Evolutionary conservation across 2,329 filamentous ascomycete species (phyloP), one percentile per base, ranked within the genome.

Genomic region (Fusarium sp.): DNA sequence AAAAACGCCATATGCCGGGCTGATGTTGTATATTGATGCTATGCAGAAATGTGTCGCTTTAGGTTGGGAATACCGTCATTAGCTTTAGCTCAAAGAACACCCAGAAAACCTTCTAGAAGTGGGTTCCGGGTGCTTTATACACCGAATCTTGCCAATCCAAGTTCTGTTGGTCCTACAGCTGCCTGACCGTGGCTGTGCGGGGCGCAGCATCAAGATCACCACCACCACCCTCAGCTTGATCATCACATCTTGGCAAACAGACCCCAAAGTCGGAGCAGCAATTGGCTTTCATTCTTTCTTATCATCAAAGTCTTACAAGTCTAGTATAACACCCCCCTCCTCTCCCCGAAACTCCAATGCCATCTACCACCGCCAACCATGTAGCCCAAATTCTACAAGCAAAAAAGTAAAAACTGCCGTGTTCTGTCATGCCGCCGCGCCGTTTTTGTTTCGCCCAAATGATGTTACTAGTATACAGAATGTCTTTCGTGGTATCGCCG

Each of bases 291-390:
- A 63, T 62, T 58, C 22, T 31, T 42, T 70, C 65, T 62, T 55
- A 39, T 71, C 50, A 41, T 71, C 50, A 41, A 62, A 63, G 52
- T 67, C 27, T 67, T 71, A 64, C 67, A 71, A 56, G 44, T 71
- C 62, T 71, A 71, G 49, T 68, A 53, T 52, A 63, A 39, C 35
- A 39, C n/a, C 15, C 45, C 45, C 52, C 33, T 50, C 27, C n/a
- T 13, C 67, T 22, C 67, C 50, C 55, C 41, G 27, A 63, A 71
- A 71, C 68, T 68, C 68, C 68, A 47, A 68, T 68, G 57, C 41
- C 44, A 45, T 69, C 61, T 70, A 65, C 65, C 29, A 11, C 46
- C 39, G 10, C 62, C 47, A 57, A 67, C 27, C 56, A 38, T 50
- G 42, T 47, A 39, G 38, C 47, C 27, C 49, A 39, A 59, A 49